A percentile compares a stretch with the other conserved stretches of the same genome.
Conservation (phyloP, 1,284 basidiomycete genomes). For the Ceratobasidium sp. region DNA sequence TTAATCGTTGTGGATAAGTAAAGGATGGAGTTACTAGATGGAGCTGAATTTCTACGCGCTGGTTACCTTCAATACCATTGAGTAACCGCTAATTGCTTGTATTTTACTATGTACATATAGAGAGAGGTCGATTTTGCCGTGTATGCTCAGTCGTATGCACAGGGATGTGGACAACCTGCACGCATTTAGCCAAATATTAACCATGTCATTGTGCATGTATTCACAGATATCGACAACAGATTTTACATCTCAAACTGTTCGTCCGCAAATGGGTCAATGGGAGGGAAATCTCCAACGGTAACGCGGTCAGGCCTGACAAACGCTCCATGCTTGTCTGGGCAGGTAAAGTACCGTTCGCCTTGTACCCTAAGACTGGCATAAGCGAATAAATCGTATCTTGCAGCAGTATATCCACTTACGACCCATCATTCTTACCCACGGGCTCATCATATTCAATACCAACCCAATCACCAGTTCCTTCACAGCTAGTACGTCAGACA, state of each 20-base stretch:
- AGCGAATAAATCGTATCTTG: not conserved
- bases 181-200: no score
- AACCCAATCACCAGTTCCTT: conserved; percentile 74
- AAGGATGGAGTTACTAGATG: no score
- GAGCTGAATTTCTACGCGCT: no score
- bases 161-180: not conserved
- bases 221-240: no score
- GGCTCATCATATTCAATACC: conserved; percentile 98
- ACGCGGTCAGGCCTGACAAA: conserved; percentile 91
- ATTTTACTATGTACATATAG: not conserved
- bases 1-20: no score
- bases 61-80: no score
- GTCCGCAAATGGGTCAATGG: conserved; percentile 72
- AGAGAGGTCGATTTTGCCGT: not conserved
- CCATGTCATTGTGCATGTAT: no score
- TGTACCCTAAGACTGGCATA: conserved; percentile 71
- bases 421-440: conserved; percentile 94
- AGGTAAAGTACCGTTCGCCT: conserved; percentile 86
- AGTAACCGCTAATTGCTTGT: conserved; percentile 1
- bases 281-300: conserved; percentile 85
- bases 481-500: not conserved
- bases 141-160: not conserved
- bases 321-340: conserved; percentile 79
- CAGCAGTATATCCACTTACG: conserved; percentile 63
- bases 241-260: conserved; percentile 73